Evolutionary conservation across 257 asterid species (phyloP).

Genomic region (Knoxia roxburghii): DNA sequence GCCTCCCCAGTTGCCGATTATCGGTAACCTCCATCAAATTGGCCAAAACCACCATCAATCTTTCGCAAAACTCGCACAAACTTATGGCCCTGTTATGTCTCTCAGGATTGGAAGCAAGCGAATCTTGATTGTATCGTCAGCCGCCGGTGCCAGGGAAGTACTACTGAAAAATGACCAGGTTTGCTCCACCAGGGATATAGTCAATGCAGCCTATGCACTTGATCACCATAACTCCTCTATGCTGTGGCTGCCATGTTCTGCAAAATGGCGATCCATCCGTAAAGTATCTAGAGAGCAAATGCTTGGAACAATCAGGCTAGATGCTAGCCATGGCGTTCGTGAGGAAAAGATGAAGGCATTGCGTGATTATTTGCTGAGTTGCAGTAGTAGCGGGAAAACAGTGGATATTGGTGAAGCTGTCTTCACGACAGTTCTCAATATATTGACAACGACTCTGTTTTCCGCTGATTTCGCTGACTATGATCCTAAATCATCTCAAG

Average conservation of each 20-base stretch:
- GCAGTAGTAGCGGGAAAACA: not conserved
- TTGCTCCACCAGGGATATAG: constrained; percentile 9
- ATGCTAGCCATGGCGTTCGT: constrained; percentile 18
- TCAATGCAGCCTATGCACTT: not conserved
- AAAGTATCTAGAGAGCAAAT: constrained; percentile 19
- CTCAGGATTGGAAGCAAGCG: constrained; percentile 21
- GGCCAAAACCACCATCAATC: constrained; percentile 17
- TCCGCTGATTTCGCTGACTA: constrained; percentile 15
- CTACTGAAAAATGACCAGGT: constrained; percentile 21
- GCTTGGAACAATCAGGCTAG: constrained; percentile 5
- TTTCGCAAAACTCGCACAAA: constrained; percentile 17
- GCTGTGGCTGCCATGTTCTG: constrained; percentile 1
- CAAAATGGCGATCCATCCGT: constrained; percentile 22
- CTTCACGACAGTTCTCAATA: constrained; percentile 18
- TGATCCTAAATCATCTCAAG: constrained; percentile 13
- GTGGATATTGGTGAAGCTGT: constrained; percentile 21
- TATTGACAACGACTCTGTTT: constrained; percentile 16
- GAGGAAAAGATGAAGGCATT: constrained; percentile 22
- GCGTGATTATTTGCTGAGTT: not conserved
- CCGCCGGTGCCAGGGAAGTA: constrained; percentile 16
- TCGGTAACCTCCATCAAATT: constrained; percentile 19
- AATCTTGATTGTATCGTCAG: constrained; percentile 24
- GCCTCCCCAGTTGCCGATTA: constrained; percentile 12
- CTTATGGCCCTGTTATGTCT: constrained; percentile 34
- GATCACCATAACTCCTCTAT: constrained; percentile 15